Evolutionary conservation across 2,329 filamentous ascomycete species (phyloP), one percentile per base, ranked within the genome.

Genomic region (Exophiala sp.): DNA sequence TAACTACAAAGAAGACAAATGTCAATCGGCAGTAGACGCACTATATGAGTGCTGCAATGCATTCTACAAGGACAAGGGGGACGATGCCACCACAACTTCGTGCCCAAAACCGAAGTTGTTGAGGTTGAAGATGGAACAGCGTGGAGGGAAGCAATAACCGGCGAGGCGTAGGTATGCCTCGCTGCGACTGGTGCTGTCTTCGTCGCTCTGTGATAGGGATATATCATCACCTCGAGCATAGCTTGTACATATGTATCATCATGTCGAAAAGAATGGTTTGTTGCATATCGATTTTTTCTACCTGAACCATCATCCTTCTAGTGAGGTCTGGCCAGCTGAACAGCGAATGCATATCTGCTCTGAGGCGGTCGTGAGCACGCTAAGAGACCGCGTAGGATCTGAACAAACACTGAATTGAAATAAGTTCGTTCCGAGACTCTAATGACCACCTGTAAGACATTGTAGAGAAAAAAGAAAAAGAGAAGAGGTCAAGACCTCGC

Each of bases 321-420:
- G 70, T 63, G 68, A 66, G 76, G 72, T 82, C 76, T 79, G 85
- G 83, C 74, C 85, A 88, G 84, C 79, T 78, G 75, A 78, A 81
- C 77, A 85, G 82, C 82, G 82, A 87, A 84, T 82, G 85, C 79
- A 77, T 76, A 74, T 73, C 77, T 78, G 83, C 71, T 88, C 89
- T 95, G 89, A 87, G 92, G 88, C 88, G 80, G 88, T 91, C 89
- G 86, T 91, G 91, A 99, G 94, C 94, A 89, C 92, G 91, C 89
- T 78, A 77, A 87, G 91, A 88, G 81, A 78, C 86, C 82, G 21
- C 75, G 79, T 72, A 73, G 79, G 85, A 57, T 83, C 89, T 95
- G 88, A 89, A 88, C 85, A 91, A 90, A 88, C 83, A 97, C 82
- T 89, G 89, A 91, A 69, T 24, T 42, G 18, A 51, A 24, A 71